A percentile compares a stretch with the other conserved stretches of the same genome.
phyloP scores from a whole-genome alignment of 768 basidiomycete genomes.

The Tulasnella calospora region DNA sequence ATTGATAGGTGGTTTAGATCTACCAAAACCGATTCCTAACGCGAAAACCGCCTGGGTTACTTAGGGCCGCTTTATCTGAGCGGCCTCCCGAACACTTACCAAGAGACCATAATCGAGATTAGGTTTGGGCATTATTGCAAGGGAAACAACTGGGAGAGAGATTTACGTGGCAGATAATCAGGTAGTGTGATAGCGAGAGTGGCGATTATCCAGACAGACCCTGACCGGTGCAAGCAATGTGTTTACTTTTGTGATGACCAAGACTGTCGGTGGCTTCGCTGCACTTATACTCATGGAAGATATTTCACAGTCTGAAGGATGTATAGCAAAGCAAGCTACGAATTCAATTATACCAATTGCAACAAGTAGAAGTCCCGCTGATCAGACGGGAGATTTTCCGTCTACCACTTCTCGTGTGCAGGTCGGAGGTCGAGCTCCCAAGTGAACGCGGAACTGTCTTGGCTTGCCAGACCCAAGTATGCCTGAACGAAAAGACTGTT shows the following conservation, averaged over 20 bases:
- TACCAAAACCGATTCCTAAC: neutral
- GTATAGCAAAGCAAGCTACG: too few species aligned
- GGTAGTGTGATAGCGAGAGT: too few species aligned
- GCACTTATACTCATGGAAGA: too few species aligned
- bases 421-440: constrained; percentile 31
- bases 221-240: neutral
- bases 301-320: too few species aligned
- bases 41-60: neutral
- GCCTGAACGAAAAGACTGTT: neutral
- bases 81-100: neutral
- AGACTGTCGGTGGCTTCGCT: neutral
- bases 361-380: too few species aligned
- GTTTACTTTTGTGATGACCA: neutral
- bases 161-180: neutral
- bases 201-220: neutral
- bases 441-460: constrained; percentile 31
- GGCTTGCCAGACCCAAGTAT: constrained; percentile 27
- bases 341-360: too few species aligned
- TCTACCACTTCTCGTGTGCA: constrained; percentile 29
- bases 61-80: neutral
- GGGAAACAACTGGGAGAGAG: neutral
- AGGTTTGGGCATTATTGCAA: neutral
- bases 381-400: too few species aligned
- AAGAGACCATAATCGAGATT: neutral
- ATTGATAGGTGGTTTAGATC: neutral